Base-by-base conservation (phyloP, 2,329 filamentous ascomycete genomes). In the Beauveria asiatica region DNA sequence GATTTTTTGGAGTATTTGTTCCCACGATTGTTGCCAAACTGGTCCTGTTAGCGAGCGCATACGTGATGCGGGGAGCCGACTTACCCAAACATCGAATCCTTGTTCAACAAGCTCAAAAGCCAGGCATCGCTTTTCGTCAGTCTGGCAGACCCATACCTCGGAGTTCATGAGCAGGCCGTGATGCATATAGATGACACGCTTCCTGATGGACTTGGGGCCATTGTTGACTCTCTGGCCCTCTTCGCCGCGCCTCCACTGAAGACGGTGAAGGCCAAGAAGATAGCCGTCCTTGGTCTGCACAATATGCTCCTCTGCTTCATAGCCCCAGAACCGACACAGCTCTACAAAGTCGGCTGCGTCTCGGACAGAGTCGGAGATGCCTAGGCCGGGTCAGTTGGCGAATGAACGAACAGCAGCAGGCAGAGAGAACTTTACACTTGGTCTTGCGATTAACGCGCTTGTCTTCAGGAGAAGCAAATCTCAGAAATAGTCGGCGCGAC, bases 1-100 rank as follows among this genome's bases (percentile, higher is more conserved):
- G 87, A 92, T 75, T 99, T 99, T 74, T 97, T 99, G 50, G 92
- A 96, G 76, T 99, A 99, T 72, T 99, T 99, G 81, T 99, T 99
- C 54, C 94, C 94, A 41, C 94, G 87, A 70, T 99, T 99, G 73
- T 99, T 99, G 55, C 94, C 94, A 63, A 99, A 80, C 90, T 89
- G 62, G 6, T 42, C 9, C 3, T n/a, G 50, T 76, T 57, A 75
- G 69, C 62, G 45, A 56, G 27, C 30, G 13, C 19, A 21, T 21
- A 8, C n/a, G 46, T 16, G 45, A 13, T 9, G 17, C 42, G 25
- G 23, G 23, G 41, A 19, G n/a, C 16, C 19, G 39, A 76, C 83
- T 67, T 74, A 89, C 86, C 90, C 94, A 99, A 65, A 97, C 93
- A 77, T 99, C 94, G 68, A 95, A 99, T 3, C 94, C 94, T 68